A percentile compares a stretch with the other conserved stretches of the same genome.
phyloP scores from a whole-genome alignment of 2,329 filamentous ascomycete species.

The Chrysoporthe puriensis region DNA sequence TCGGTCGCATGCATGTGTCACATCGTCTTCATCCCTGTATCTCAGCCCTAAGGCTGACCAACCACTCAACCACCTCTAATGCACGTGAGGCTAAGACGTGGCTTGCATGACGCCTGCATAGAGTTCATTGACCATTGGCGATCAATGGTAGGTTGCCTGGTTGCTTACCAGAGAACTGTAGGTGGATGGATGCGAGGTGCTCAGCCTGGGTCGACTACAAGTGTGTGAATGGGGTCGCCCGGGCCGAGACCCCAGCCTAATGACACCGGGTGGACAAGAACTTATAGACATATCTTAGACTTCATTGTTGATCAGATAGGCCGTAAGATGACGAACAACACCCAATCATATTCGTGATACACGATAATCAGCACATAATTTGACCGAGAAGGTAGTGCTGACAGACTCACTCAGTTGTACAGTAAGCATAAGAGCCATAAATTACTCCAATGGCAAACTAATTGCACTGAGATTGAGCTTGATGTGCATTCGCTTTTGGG shows the following conservation, averaged over 20 bases:
- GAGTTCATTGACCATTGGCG: not conserved
- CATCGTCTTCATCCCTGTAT: not conserved
- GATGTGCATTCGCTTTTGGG: not conserved
- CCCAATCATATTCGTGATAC: not conserved
- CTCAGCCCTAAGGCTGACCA: not conserved
- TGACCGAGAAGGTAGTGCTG: not conserved
- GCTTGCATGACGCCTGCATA: not conserved
- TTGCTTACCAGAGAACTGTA: too few species aligned
- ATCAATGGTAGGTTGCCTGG: not conserved
- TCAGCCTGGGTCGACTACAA: too few species aligned
- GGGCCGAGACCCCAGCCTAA: not conserved
- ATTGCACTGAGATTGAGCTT: not conserved
- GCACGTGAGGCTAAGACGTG: constrained; percentile 5
- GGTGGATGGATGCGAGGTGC: too few species aligned
- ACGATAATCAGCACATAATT: not conserved
- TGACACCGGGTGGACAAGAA: not conserved
- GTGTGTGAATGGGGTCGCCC: not conserved
- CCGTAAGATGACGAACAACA: not conserved
- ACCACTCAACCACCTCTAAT: not conserved
- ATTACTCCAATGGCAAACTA: not conserved
- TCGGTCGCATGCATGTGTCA: not conserved
- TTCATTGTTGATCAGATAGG: not conserved
- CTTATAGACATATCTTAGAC: not conserved
- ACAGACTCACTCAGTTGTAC: not conserved
- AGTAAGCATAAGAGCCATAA: not conserved